phyloP scores from a whole-genome alignment of 768 basidiomycete genomes.

The Kwoniella dejecticola region DNA sequence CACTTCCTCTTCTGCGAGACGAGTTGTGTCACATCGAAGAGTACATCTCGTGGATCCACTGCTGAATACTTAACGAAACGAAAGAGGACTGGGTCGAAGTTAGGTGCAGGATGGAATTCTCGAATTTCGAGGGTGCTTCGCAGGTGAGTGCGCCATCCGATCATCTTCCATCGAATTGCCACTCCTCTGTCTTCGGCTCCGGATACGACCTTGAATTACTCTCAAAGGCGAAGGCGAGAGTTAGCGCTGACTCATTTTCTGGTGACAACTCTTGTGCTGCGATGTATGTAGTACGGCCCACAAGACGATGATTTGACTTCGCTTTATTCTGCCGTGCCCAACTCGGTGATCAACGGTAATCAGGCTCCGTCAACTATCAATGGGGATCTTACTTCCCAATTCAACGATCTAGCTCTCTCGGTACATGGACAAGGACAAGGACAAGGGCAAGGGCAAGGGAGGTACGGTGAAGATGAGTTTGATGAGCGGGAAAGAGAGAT shows the following conservation, averaged over 20 bases:
- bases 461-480: constrained; percentile 39
- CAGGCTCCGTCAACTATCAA: constrained; percentile 19
- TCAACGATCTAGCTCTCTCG: constrained; percentile 23
- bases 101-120: constrained; percentile 48
- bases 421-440: background rate
- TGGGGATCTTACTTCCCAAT: constrained; percentile 22
- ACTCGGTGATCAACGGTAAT: constrained; percentile 16
- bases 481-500: constrained; percentile 33
- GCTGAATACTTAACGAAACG: too few species aligned
- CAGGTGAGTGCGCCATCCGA: constrained; percentile 40
- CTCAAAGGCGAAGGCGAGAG: too few species aligned
- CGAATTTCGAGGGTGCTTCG: constrained; percentile 57
- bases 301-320: constrained; percentile 49
- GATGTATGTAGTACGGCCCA: constrained; percentile 50
- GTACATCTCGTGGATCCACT: too few species aligned
- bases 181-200: constrained; percentile 15
- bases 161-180: background rate
- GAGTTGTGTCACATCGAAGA: too few species aligned
- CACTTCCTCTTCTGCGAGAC: too few species aligned
- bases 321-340: constrained; percentile 42
- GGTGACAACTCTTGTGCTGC: too few species aligned
- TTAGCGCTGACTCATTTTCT: too few species aligned
- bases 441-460: background rate
- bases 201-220: too few species aligned
- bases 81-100: too few species aligned